Percentiles rank a stretch among this genome's conserved stretches.
Conservation (phyloP, 257 asterid genomes). For the Solanum pinnatisectum region DNA sequence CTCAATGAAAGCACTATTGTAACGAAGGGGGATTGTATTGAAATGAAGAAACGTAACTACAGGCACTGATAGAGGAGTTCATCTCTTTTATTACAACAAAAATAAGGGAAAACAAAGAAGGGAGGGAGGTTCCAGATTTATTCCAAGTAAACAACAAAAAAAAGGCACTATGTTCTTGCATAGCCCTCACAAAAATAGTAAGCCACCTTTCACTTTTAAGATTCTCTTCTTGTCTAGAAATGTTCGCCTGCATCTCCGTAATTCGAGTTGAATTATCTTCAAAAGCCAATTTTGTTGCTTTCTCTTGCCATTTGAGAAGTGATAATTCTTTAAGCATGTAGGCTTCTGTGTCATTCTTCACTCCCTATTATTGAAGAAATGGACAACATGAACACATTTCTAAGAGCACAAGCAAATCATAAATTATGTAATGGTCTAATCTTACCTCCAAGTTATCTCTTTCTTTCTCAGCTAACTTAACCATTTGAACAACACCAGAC, state of each 20-base stretch:
- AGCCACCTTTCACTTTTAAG: slow-evolving; percentile 65
- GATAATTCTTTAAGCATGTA: slow-evolving; percentile 92
- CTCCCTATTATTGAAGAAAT: slow-evolving; percentile 35
- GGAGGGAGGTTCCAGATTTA: not conserved
- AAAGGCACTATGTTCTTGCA: not conserved
- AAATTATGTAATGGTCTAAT: not conserved
- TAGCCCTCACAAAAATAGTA: not conserved
- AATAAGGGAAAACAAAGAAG: not conserved
- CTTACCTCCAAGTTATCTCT: slow-evolving; percentile 87
- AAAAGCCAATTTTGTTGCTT: slow-evolving; percentile 69
- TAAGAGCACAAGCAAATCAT: not conserved
- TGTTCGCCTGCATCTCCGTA: slow-evolving; percentile 46
- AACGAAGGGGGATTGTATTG: not conserved
- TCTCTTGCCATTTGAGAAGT: slow-evolving; percentile 87
- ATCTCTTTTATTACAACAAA: not conserved
- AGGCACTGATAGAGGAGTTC: not conserved
- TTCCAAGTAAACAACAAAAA: not conserved
- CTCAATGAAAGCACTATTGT: not conserved
- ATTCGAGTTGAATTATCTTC: slow-evolving; percentile 54
- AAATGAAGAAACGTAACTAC: not conserved
- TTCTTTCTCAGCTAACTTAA: slow-evolving; percentile 95
- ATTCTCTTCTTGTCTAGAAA: slow-evolving; percentile 55
- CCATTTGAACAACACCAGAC: slow-evolving; percentile 94
- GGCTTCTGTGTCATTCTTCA: slow-evolving; percentile 89
- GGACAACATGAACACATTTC: not conserved